Conservation (phyloP, 2,329 filamentous ascomycete species). For the Nothophaeocryptopus gaeumannii region DNA sequence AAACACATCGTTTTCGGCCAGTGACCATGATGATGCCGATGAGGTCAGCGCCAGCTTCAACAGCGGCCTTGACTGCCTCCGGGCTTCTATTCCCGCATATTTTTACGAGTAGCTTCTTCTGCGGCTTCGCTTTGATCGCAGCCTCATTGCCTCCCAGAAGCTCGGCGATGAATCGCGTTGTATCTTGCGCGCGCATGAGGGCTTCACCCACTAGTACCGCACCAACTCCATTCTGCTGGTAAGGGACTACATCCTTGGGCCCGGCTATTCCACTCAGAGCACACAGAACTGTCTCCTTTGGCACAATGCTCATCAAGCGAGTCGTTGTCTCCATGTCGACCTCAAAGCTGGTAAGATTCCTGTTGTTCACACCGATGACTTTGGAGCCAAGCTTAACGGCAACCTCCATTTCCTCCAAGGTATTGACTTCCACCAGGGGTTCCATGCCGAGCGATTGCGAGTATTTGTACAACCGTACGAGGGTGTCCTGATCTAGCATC, state of each 20-base stretch:
- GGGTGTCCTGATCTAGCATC: constrained; percentile 77
- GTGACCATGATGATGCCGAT: constrained; percentile 90
- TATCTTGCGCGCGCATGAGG: constrained; percentile 86
- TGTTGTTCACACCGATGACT: constrained; percentile 96
- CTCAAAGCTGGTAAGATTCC: constrained; percentile 93
- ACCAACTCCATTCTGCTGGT: constrained; percentile 83
- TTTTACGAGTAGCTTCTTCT: constrained; percentile 68
- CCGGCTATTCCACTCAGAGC: constrained; percentile 92
- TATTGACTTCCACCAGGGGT: constrained; percentile 95
- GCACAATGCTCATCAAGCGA: constrained; percentile 80
- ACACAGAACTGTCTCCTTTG: constrained; percentile 81
- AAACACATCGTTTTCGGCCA: constrained; percentile 74
- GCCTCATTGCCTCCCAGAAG: constrained; percentile 62
- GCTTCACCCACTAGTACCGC: constrained; percentile 94
- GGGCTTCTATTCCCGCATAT: constrained; percentile 88
- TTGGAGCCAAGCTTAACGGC: constrained; percentile 83
- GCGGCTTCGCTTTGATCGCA: constrained; percentile 26
- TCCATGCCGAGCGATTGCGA: constrained; percentile 92
- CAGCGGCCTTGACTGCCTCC: constrained; percentile 75
- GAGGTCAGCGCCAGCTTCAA: constrained; percentile 84
- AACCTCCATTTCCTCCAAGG: constrained; percentile 83
- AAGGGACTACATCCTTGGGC: constrained; percentile 81
- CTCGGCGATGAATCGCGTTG: constrained; percentile 75
- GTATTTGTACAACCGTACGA: constrained; percentile 81
- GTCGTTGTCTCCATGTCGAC: constrained; percentile 69